phyloP scores from a whole-genome alignment of 2,329 filamentous ascomycete species.

The Rutstroemia sp. region DNA sequence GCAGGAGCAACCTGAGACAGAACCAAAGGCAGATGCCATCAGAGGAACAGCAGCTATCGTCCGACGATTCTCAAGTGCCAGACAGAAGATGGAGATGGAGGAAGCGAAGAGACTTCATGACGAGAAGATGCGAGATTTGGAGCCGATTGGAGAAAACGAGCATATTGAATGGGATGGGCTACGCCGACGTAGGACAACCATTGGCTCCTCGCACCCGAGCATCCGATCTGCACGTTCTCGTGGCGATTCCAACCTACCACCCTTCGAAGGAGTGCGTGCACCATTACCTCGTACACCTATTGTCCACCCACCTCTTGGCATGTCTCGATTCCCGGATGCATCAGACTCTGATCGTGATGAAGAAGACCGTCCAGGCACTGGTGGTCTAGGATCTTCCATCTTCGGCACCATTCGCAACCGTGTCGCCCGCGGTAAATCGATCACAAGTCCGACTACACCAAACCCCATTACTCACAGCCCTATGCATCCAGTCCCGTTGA shows the following conservation, averaged over 20 bases:
- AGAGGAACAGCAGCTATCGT: slow-evolving; percentile 85
- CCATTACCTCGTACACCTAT: slow-evolving; percentile 23
- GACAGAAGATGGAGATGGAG: slow-evolving; percentile 70
- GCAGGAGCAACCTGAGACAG: slow-evolving; percentile 90
- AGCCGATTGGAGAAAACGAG: slow-evolving; percentile 71
- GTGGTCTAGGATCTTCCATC: slow-evolving; percentile 46
- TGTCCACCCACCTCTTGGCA: slow-evolving; percentile 71
- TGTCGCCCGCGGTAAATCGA: slow-evolving; percentile 25
- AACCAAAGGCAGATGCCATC: slow-evolving; percentile 94
- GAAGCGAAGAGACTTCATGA: slow-evolving; percentile 73
- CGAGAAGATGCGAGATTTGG: slow-evolving; percentile 68
- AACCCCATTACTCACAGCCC: slow-evolving; percentile 40
- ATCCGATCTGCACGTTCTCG: slow-evolving; percentile 15
- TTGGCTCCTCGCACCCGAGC: slow-evolving; percentile 25
- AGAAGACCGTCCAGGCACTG: slow-evolving; percentile 38
- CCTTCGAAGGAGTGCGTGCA: slow-evolving; percentile 22
- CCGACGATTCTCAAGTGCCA: slow-evolving; percentile 67
- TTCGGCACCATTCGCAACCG: slow-evolving; percentile 47
- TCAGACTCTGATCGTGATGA: slow-evolving; percentile 52
- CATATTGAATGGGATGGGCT: slow-evolving; percentile 84
- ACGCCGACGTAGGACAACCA: slow-evolving; percentile 59
- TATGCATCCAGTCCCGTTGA: slow-evolving; percentile 55
- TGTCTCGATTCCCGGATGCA: slow-evolving; percentile 72
- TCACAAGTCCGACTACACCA: slow-evolving; percentile 13
- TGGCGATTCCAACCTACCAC: slow-evolving; percentile 24